Percentiles rank a stretch among this genome's conserved stretches.
Evolutionary conservation across 768 basidiomycete species (phyloP).

Genomic region (Lactifluus piperatus): DNA sequence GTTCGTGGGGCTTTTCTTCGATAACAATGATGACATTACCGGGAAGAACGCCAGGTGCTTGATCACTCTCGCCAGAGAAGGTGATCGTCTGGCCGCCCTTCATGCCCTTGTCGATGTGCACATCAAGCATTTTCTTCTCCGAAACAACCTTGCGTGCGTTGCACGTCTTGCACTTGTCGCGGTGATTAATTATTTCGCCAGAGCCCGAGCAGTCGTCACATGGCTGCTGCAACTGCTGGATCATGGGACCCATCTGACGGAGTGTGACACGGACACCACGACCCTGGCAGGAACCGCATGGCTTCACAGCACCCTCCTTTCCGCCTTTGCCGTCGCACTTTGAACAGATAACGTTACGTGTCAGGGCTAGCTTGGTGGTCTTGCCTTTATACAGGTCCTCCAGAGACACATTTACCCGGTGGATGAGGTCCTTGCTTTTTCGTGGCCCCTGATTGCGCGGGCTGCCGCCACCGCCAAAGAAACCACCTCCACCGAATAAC

Average conservation of each 20-base stretch:
- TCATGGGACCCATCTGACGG: constrained; percentile 99
- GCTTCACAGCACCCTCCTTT: constrained; percentile 89
- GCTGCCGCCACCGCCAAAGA: constrained; percentile 60
- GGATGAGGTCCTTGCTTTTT: constrained; percentile 96
- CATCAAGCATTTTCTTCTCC: constrained; percentile 96
- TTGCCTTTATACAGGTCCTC: constrained; percentile 99
- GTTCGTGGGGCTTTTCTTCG: constrained; percentile 86
- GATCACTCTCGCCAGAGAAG: constrained; percentile 88
- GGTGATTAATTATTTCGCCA: constrained; percentile 92
- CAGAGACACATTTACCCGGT: constrained; percentile 91
- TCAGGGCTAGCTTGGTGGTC: constrained; percentile 94
- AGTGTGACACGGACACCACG: constrained; percentile 87
- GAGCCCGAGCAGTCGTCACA: constrained; percentile 90
- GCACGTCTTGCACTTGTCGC: constrained; percentile 88
- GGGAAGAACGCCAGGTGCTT: constrained; percentile 78
- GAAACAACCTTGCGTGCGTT: constrained; percentile 91
- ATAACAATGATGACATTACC: constrained; percentile 94
- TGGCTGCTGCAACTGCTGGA: constrained; percentile 94
- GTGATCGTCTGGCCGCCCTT: constrained; percentile 85
- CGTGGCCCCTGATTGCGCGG: constrained; percentile 57
- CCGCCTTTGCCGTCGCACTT: constrained; percentile 97
- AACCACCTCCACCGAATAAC: constrained; percentile 77
- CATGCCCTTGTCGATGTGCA: constrained; percentile 98
- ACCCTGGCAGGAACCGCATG: constrained; percentile 72
- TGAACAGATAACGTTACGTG: constrained; percentile 86